These are phyloP conservation scores for Peribolospora kevripleyi DNA, from an alignment of 768 basidiomycete genomes.

Conservation along the genomic window DNA sequence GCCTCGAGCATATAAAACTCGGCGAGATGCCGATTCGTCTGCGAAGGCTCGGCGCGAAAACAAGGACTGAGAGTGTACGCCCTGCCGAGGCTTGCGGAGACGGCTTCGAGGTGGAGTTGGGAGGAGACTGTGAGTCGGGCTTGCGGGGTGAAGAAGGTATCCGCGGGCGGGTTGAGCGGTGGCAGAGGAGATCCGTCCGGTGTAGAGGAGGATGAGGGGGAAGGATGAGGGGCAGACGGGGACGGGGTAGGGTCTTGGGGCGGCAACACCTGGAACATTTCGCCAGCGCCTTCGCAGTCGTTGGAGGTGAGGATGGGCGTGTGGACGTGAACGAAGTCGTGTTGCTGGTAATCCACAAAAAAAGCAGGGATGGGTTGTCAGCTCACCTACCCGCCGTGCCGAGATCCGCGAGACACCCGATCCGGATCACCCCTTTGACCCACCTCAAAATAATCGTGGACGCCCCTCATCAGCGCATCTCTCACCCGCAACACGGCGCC, in stretches of 20 bases:
- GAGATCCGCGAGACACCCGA: background rate
- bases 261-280: constrained; percentile 45
- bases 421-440: constrained; percentile 10
- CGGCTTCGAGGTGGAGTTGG: constrained; percentile 80
- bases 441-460: constrained; percentile 52
- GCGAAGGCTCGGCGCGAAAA: constrained; percentile 76
- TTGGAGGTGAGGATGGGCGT: constrained; percentile 72
- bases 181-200: background rate
- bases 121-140: constrained; percentile 62
- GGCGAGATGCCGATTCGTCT: constrained; percentile 72
- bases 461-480: constrained; percentile 30
- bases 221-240: background rate
- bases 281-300: constrained; percentile 91
- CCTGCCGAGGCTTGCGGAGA: constrained; percentile 49
- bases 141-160: background rate
- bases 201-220: background rate
- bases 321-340: constrained; percentile 53
- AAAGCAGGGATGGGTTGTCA: background rate
- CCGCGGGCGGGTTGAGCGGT: background rate
- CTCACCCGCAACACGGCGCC: constrained; percentile 55
- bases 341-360: constrained; percentile 25
- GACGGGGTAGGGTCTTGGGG: constrained; percentile 5
- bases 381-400: background rate
- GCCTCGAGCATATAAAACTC: constrained; percentile 99
- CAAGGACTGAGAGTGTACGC: constrained; percentile 82